These are phyloP conservation scores for Pyrenochaeta sp. DNA, from an alignment of 2,329 filamentous ascomycete species.

Conservation along the genomic window DNA sequence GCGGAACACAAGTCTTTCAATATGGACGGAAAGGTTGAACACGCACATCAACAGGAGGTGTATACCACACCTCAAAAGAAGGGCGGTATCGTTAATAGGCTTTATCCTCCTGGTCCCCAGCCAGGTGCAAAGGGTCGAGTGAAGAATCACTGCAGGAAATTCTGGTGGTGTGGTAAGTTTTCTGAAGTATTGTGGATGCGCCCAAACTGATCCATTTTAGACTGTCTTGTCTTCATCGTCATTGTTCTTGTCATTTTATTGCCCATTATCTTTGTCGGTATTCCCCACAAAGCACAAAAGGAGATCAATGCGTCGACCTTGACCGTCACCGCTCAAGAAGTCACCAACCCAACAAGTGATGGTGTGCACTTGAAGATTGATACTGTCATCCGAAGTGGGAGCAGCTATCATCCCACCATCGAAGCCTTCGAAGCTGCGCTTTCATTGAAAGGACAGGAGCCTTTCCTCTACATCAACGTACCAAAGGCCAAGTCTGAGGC, in stretches of 20 bases:
- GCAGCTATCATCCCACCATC: conserved; percentile 62
- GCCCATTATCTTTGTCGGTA: conserved; percentile 65
- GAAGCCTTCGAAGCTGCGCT: conserved; percentile 62
- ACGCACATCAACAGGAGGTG: conserved; percentile 23
- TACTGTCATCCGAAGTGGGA: conserved; percentile 57
- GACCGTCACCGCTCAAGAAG: conserved; percentile 58
- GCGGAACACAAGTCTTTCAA: conserved; percentile 5
- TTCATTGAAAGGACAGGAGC: conserved; percentile 52
- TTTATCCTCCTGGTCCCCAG: conserved; percentile 43
- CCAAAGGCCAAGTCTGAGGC: conserved; percentile 54
- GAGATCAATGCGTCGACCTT: conserved; percentile 62
- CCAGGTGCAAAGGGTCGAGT: conserved; percentile 40
- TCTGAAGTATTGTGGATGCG: not conserved
- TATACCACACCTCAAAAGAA: conserved; percentile 27
- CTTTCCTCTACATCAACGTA: conserved; percentile 56
- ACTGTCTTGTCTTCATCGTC: conserved; percentile 58
- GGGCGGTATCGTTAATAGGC: conserved; percentile 40
- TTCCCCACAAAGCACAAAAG: conserved; percentile 64
- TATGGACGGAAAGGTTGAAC: conserved; percentile 35
- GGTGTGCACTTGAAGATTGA: conserved; percentile 58
- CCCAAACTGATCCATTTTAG: conserved; percentile 20
- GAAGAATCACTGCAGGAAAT: conserved; percentile 48
- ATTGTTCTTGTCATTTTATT: conserved; percentile 64
- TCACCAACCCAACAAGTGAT: conserved; percentile 59
- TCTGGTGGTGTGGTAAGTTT: conserved; percentile 49